A percentile compares a stretch with the other conserved stretches of the same genome.
These are phyloP conservation scores for Corchorus capsularis DNA, from an alignment of 345 rosid species.

Conservation along the genomic window DNA sequence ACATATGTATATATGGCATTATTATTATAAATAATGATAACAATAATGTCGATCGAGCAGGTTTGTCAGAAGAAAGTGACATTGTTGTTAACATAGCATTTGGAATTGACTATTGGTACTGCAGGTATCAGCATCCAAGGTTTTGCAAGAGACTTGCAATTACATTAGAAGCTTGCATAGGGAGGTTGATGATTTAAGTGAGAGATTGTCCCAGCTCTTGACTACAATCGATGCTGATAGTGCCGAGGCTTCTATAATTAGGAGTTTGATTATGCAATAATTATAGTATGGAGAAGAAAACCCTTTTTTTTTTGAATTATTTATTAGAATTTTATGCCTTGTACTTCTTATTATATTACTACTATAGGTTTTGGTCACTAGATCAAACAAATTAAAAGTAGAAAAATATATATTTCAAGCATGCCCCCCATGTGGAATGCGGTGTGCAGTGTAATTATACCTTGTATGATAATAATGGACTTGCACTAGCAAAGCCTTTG, in stretches of 20 bases:
- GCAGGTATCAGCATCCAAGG: slow-evolving; percentile 89
- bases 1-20: not conserved
- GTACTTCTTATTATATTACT: not conserved
- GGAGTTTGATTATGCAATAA: slow-evolving; percentile 77
- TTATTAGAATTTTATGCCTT: not conserved
- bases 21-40: not conserved
- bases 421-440: slow-evolving; percentile 15
- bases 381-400: slow-evolving; percentile 32
- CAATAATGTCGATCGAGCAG: not conserved
- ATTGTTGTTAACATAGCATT: slow-evolving; percentile 6
- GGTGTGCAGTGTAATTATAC: slow-evolving; percentile 29
- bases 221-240: slow-evolving; percentile 82
- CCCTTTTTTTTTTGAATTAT: not conserved
- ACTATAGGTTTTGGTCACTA: slow-evolving; percentile 35
- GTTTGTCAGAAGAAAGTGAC: slow-evolving; percentile 3
- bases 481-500: slow-evolving; percentile 44
- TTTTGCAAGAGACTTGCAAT: slow-evolving; percentile 94
- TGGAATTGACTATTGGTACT: not conserved
- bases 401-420: slow-evolving; percentile 13
- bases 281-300: not conserved
- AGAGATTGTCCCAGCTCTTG: slow-evolving; percentile 80
- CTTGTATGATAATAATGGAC: slow-evolving; percentile 38
- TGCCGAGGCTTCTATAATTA: slow-evolving; percentile 88
- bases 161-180: slow-evolving; percentile 83
- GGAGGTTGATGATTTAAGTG: slow-evolving; percentile 91